A percentile compares a stretch with the other conserved stretches of the same genome.
These are phyloP conservation scores for Bertia moriformis DNA, from an alignment of 2,329 filamentous ascomycete species.

Conservation along the genomic window DNA sequence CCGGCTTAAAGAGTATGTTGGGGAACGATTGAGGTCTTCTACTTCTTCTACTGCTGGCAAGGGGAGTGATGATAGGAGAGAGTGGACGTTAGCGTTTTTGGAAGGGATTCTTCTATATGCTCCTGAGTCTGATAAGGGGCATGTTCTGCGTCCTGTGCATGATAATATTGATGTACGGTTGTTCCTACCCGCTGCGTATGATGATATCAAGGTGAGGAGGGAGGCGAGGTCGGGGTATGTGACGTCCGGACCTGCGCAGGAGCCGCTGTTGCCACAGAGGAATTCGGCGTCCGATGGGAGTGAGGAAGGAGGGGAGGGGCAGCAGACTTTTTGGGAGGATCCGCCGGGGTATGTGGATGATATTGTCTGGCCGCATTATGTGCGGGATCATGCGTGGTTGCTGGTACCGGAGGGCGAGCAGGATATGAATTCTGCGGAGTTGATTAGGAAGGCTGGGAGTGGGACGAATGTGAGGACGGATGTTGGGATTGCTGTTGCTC, in stretches of 20 bases:
- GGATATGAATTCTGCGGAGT: background rate
- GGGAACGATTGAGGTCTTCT: background rate
- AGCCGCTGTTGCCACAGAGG: background rate
- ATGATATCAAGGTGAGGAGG: background rate
- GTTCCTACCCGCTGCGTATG: background rate
- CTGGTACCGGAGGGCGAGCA: background rate
- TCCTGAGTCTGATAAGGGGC: background rate
- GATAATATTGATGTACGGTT: background rate
- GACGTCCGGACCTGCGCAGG: background rate
- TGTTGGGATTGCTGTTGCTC: background rate
- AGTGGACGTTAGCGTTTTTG: background rate
- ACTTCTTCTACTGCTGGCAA: background rate
- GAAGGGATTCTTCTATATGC: background rate
- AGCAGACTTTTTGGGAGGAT: background rate
- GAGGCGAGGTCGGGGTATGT: slow-evolving; percentile 1
- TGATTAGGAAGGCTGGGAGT: background rate
- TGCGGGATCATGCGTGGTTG: background rate
- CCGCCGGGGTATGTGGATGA: slow-evolving; percentile 1
- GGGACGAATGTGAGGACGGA: background rate
- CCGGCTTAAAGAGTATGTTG: background rate
- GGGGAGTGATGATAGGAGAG: background rate
- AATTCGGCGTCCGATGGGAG: background rate
- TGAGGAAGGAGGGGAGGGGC: background rate
- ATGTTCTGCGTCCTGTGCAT: background rate
- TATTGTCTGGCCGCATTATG: slow-evolving; percentile 1